phyloP scores from a whole-genome alignment of 495 filamentous ascomycete species.

The Aspergillus haitiensis region DNA sequence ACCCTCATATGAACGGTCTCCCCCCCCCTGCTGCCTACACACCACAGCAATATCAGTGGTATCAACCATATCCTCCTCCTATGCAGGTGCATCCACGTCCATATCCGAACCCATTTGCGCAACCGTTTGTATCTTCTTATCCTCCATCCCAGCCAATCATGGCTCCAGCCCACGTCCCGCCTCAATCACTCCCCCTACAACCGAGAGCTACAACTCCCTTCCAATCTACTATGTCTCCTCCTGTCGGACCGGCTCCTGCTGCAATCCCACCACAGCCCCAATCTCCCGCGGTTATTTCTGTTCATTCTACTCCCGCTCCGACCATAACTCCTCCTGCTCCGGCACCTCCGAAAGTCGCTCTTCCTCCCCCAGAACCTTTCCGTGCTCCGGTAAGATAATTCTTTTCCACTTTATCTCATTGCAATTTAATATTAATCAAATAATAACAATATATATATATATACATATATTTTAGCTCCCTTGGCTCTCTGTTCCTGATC shows the following conservation, averaged over 20 bases:
- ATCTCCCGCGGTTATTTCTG: constrained; percentile 30
- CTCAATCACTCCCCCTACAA: constrained; percentile 39
- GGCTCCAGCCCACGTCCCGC: constrained; percentile 42
- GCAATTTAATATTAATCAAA: background rate
- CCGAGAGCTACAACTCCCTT: constrained; percentile 45
- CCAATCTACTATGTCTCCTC: constrained; percentile 46
- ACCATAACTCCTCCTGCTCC: constrained; percentile 35
- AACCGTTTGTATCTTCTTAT: constrained; percentile 54
- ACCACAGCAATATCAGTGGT: constrained; percentile 49
- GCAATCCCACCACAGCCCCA: constrained; percentile 39
- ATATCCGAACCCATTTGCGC: constrained; percentile 44
- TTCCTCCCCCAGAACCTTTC: constrained; percentile 48
- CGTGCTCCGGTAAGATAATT: constrained; percentile 61
- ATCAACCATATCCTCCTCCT: constrained; percentile 49
- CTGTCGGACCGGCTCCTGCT: constrained; percentile 29
- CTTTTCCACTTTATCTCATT: background rate
- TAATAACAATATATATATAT: constrained; percentile 13
- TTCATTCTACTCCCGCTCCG: constrained; percentile 32
- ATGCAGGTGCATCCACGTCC: constrained; percentile 46
- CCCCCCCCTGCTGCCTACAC: constrained; percentile 42
- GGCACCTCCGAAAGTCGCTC: constrained; percentile 26
- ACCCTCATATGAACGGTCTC: constrained; percentile 48
- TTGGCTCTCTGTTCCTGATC: constrained; percentile 74
- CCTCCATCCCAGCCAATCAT: constrained; percentile 46
- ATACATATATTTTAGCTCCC: constrained; percentile 63